Conservation (phyloP, 805 yeast genomes). For the Ogataea populi-albae region DNA sequence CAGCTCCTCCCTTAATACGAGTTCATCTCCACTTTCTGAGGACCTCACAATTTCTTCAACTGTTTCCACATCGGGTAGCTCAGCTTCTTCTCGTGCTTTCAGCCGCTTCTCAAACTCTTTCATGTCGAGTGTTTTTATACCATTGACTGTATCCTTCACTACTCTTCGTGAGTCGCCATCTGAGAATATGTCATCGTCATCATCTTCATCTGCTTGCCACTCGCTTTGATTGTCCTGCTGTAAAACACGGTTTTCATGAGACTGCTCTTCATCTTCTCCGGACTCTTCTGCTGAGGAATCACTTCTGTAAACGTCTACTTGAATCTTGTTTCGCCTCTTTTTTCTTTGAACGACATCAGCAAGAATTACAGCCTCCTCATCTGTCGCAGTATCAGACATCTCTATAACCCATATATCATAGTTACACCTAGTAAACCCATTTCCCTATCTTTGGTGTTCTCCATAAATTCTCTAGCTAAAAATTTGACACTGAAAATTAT, state of each 20-base stretch:
- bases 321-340: slow-evolving; percentile 11
- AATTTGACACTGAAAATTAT: too few relatives aligned
- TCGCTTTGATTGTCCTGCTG: slow-evolving; percentile 11
- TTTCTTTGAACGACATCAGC: slow-evolving; percentile 4
- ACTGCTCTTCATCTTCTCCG: slow-evolving; percentile 6
- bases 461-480: too few relatives aligned
- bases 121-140: not conserved
- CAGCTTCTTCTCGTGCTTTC: not conserved
- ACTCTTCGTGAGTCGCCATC: too few relatives aligned
- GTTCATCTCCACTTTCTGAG: too few relatives aligned
- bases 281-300: slow-evolving; percentile 34
- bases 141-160: not conserved
- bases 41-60: slow-evolving; percentile 6
- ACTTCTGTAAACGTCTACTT: slow-evolving; percentile 36
- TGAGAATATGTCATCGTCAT: slow-evolving; percentile 9
- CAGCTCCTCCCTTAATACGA: not conserved
- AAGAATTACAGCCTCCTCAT: not conserved
- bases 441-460: too few relatives aligned
- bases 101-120: not conserved
- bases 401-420: too few relatives aligned
- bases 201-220: slow-evolving; percentile 5
- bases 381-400: not conserved
- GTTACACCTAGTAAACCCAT: too few relatives aligned
- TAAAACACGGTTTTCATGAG: slow-evolving; percentile 11
- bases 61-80: not conserved